Evolutionary conservation across 1,284 basidiomycete species (phyloP).

Genomic region (Neonothopanus nambi): DNA sequence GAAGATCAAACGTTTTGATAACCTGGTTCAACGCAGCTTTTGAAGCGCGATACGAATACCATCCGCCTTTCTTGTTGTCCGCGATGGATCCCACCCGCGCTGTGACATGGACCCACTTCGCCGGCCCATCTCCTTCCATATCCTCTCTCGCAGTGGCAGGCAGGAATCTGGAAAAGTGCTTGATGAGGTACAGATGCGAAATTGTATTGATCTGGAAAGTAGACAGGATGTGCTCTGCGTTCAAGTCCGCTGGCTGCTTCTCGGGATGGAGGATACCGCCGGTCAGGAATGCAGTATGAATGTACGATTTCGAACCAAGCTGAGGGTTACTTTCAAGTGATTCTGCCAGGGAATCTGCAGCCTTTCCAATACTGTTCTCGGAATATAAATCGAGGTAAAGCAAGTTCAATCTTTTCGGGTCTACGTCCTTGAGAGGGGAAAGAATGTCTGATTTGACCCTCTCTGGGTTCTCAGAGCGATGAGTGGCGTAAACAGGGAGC

Average conservation of each 20-base stretch:
- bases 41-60: constrained; percentile 76
- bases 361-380: constrained; percentile 50
- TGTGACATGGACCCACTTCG: constrained; percentile 64
- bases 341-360: constrained; percentile 42
- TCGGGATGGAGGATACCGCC: constrained; percentile 60
- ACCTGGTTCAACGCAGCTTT: constrained; percentile 79
- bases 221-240: constrained; percentile 43
- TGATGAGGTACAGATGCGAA: constrained; percentile 62
- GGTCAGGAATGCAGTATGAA: constrained; percentile 57
- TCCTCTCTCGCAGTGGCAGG: constrained; percentile 29
- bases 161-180: constrained; percentile 61
- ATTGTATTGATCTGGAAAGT: constrained; percentile 60
- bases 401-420: constrained; percentile 46
- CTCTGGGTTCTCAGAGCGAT: constrained; percentile 41
- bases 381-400: constrained; percentile 52
- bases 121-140: constrained; percentile 26
- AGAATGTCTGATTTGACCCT: constrained; percentile 45
- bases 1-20: constrained; percentile 66
- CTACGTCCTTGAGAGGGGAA: constrained; percentile 39
- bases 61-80: constrained; percentile 64
- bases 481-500: constrained; percentile 55
- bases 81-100: constrained; percentile 64
- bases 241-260: constrained; percentile 54
- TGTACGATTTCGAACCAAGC: constrained; percentile 3
- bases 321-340: constrained; percentile 39